These are phyloP conservation scores for Umbelopsis sp. DNA, from an alignment of 371 early-diverging fungal genomes.

Conservation along the genomic window DNA sequence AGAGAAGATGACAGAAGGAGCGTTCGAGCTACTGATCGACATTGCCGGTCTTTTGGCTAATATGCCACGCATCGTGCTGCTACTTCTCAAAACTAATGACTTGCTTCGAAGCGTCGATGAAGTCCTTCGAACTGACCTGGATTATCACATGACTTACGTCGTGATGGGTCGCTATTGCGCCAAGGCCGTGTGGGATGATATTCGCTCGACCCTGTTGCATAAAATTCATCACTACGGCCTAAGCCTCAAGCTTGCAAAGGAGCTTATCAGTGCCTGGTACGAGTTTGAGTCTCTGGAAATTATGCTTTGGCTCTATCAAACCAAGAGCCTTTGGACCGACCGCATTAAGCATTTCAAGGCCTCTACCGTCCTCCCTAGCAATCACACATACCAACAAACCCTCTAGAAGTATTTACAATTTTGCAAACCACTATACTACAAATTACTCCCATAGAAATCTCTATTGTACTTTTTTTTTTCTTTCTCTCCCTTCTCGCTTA, in stretches of 20 bases:
- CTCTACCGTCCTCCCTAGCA: neutral
- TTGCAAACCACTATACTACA: neutral
- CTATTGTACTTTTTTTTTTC: neutral
- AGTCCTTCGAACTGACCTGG: conserved; percentile 37
- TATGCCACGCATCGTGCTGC: conserved; percentile 79
- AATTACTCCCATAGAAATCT: neutral
- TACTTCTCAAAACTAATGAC: conserved; percentile 92
- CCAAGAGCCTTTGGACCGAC: conserved; percentile 4
- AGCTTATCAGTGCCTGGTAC: conserved; percentile 45
- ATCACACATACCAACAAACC: conserved; percentile 1
- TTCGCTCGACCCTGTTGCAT: conserved; percentile 21
- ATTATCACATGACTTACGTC: conserved; percentile 55
- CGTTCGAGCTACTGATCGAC: conserved; percentile 67
- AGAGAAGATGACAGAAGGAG: conserved; percentile 36
- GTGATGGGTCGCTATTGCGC: conserved; percentile 64
- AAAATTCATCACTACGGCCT: conserved; percentile 41
- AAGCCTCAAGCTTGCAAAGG: conserved; percentile 32
- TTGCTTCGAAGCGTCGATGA: conserved; percentile 72
- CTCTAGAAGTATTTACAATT: neutral
- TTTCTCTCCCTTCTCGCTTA: neutral
- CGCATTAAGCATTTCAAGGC: neutral
- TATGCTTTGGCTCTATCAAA: conserved; percentile 41
- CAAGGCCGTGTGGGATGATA: conserved; percentile 54
- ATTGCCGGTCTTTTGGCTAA: conserved; percentile 81
- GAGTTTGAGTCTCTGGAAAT: conserved; percentile 40